Base-by-base conservation (phyloP, 116 monocot species). In the Dioscorea cayenensis region DNA sequence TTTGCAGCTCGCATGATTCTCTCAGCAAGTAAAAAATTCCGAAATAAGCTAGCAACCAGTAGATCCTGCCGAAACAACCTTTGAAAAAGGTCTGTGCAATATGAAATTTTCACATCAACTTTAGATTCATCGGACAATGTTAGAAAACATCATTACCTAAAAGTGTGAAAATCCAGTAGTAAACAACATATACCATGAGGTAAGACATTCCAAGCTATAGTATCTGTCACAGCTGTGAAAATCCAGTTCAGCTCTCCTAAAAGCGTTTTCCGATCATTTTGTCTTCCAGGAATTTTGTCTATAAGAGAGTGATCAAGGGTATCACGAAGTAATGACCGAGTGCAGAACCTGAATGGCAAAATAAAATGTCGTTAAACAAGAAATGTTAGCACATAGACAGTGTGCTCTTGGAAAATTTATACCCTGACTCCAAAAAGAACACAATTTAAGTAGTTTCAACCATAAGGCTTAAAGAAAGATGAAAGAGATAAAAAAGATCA, bases 211-310 rank as follows among this genome's bases (percentile, higher is more conserved):
- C 96, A 96, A 14, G 96, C 96, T 73, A 96, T 96, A 65, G 96
- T 96, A 66, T 96, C 92, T 3, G 96, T 92, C 7, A 96, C 79
- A 25, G 96, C 96, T 55, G 92, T 96, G 67, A 92, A 96, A 82
- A 96, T 96, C 96, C 96, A 96, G 68, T 96, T 96, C 18, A 96
- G 74, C 84, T 92, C 96, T 32, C 96, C 96, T 18, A 96, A 69
- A 67, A 92, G 92, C 49, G 96, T 96, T 75, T 90, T 96, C 18
- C 96, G 85, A 67, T 96, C 96, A 92, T 90, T 92, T 73, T 96
- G 96, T 7, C 90, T 87, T 10, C 96, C 96, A 66, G 96, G 96
- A 51, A 96, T 96, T 81, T 82, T 78, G 73, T 96, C 96, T 37
- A 96, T 92, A 27, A 90, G 77, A 73, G 87, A 80, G 76, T 88